Conservation (phyloP, 441 rosid genomes). For the Eutrema salsugineum region DNA sequence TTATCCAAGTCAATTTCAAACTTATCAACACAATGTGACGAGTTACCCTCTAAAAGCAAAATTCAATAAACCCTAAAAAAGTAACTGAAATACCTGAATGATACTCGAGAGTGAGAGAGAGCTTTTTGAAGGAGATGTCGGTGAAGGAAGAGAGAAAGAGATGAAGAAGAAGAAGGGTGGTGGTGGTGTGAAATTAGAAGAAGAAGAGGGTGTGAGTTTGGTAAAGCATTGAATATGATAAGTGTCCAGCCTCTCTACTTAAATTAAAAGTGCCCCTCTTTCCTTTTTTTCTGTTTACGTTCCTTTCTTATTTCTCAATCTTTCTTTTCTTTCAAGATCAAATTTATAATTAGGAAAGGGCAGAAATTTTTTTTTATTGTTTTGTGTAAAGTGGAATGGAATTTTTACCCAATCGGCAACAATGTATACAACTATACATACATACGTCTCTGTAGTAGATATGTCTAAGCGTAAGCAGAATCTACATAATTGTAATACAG, state of each 20-base stretch:
- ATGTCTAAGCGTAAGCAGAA: no score
- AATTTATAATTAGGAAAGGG: background rate
- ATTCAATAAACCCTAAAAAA: background rate
- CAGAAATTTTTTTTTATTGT: no score
- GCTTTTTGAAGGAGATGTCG: background rate
- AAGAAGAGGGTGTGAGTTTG: constrained; percentile 1
- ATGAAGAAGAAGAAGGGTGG: background rate
- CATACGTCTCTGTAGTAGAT: no score
- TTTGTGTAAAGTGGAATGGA: no score
- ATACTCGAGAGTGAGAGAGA: background rate
- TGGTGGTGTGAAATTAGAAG: background rate
- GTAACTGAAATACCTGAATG: background rate
- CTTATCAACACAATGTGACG: background rate
- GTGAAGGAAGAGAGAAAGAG: constrained; percentile 6
- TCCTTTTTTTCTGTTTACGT: background rate
- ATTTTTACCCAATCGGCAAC: no score
- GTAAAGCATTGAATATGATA: constrained; percentile 18
- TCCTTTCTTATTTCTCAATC: background rate
- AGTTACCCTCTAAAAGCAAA: background rate
- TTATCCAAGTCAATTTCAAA: background rate
- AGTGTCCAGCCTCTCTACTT: constrained; percentile 2
- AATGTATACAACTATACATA: no score
- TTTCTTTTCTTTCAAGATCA: background rate
- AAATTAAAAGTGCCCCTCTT: background rate
- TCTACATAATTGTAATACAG: no score